Percentiles rank a stretch among this genome's conserved stretches.
Evolutionary conservation across 371 early-diverging fungal genomes (phyloP).

Genomic region (Mucor sp.): DNA sequence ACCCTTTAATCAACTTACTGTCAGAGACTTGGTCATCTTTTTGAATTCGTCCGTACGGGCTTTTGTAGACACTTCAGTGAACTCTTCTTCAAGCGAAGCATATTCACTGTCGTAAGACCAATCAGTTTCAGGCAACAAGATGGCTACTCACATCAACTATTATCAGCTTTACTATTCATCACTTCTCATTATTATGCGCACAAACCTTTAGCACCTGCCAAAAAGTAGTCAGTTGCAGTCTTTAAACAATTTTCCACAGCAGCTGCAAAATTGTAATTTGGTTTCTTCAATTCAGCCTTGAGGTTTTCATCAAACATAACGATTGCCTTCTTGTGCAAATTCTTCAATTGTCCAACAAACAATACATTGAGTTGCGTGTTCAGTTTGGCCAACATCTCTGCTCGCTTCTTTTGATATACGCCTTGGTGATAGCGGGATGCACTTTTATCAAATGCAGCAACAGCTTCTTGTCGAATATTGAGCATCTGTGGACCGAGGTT

Average conservation of each 20-base stretch:
- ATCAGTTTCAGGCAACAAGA: constrained; percentile 66
- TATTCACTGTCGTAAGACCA: constrained; percentile 78
- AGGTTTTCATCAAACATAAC: constrained; percentile 57
- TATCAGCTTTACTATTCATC: not conserved
- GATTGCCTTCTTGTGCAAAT: constrained; percentile 74
- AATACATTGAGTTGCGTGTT: constrained; percentile 74
- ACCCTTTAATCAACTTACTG: not conserved
- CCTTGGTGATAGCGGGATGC: constrained; percentile 89
- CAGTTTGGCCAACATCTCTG: constrained; percentile 76
- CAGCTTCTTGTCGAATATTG: constrained; percentile 56
- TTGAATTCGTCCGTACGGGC: constrained; percentile 80
- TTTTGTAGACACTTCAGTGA: constrained; percentile 65
- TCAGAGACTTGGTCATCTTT: constrained; percentile 67
- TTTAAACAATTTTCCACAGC: constrained; percentile 44
- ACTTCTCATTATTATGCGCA: not conserved
- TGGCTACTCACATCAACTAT: constrained; percentile 21
- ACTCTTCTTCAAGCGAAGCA: constrained; percentile 63
- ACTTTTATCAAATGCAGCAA: constrained; percentile 81
- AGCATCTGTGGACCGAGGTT: constrained; percentile 73
- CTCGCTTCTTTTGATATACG: constrained; percentile 87
- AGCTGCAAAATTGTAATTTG: constrained; percentile 55
- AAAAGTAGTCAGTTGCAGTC: constrained; percentile 38
- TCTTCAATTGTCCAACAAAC: constrained; percentile 85
- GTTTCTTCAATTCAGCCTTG: constrained; percentile 40
- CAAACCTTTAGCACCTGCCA: constrained; percentile 24